Percentiles rank a stretch among this genome's conserved stretches.
Conservation (phyloP, 495 filamentous ascomycete genomes). For the Daldinia childiae region DNA sequence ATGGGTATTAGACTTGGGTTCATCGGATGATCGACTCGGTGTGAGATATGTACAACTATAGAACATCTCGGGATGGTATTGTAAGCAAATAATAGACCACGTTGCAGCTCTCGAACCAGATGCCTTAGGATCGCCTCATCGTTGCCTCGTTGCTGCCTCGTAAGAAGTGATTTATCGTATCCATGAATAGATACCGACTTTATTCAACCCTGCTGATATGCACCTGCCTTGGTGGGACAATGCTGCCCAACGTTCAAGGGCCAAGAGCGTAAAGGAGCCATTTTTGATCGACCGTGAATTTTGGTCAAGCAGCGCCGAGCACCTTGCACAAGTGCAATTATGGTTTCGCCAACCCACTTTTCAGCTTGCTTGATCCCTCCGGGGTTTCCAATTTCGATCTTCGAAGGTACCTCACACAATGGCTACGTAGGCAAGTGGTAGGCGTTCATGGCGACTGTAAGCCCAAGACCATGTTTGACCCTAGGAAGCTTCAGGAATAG, state of each 20-base stretch:
- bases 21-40: not conserved
- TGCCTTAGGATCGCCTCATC: not conserved
- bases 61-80: not conserved
- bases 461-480: slow-evolving; percentile 7
- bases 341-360: not conserved
- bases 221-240: not conserved
- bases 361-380: slow-evolving; percentile 1
- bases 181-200: not conserved
- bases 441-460: not conserved
- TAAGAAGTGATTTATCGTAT: slow-evolving; percentile 32
- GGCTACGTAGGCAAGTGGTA: not conserved
- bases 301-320: not conserved
- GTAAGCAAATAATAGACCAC: not conserved
- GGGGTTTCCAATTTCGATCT: slow-evolving; percentile 9
- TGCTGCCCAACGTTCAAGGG: not conserved
- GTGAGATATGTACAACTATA: not conserved
- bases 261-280: not conserved
- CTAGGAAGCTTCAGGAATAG: slow-evolving; percentile 14
- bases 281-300: slow-evolving; percentile 8
- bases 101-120: not conserved
- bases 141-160: not conserved
- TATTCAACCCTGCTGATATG: slow-evolving; percentile 11
- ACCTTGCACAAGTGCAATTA: not conserved
- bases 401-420: not conserved
- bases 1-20: not conserved